Conservation (phyloP, 495 filamentous ascomycete species). For the Penicillium verhagenii region DNA sequence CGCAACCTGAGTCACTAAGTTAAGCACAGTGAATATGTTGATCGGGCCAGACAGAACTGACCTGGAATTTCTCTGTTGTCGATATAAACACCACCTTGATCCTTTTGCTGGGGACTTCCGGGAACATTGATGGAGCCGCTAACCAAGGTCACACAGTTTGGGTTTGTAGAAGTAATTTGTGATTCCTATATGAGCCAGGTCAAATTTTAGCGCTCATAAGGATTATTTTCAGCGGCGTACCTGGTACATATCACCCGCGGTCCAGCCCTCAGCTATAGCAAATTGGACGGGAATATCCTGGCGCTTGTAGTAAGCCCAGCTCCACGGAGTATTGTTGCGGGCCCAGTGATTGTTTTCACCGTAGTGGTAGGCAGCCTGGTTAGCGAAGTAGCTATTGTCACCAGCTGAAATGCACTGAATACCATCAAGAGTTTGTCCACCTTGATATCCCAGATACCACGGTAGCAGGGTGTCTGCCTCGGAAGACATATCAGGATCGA, state of each 20-base stretch:
- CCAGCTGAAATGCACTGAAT: slow-evolving; percentile 57
- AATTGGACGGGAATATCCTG: slow-evolving; percentile 54
- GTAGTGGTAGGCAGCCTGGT: slow-evolving; percentile 49
- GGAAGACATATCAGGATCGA: slow-evolving; percentile 21
- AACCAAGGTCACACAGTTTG: slow-evolving; percentile 55
- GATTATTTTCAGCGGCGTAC: slow-evolving; percentile 17
- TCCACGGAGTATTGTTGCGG: slow-evolving; percentile 52
- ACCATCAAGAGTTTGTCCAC: slow-evolving; percentile 43
- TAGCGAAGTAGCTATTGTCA: slow-evolving; percentile 48
- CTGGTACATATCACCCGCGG: slow-evolving; percentile 57
- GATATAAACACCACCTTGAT: slow-evolving; percentile 51
- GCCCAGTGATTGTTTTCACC: slow-evolving; percentile 55
- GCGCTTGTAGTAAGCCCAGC: slow-evolving; percentile 50
- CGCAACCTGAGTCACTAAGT: too few relatives aligned
- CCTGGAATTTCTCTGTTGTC: slow-evolving; percentile 57
- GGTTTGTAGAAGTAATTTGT: slow-evolving; percentile 53
- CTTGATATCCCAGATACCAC: slow-evolving; percentile 54
- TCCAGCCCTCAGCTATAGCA: slow-evolving; percentile 54
- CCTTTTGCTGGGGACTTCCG: slow-evolving; percentile 42
- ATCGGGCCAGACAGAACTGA: too few relatives aligned
- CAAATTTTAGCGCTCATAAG: too few relatives aligned
- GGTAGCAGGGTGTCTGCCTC: slow-evolving; percentile 43
- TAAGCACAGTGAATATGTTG: too few relatives aligned
- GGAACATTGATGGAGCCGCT: slow-evolving; percentile 54
- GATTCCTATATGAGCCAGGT: slow-evolving; percentile 43